phyloP scores from a whole-genome alignment of 495 filamentous ascomycete genomes.

The Talaromyces adpressus region DNA sequence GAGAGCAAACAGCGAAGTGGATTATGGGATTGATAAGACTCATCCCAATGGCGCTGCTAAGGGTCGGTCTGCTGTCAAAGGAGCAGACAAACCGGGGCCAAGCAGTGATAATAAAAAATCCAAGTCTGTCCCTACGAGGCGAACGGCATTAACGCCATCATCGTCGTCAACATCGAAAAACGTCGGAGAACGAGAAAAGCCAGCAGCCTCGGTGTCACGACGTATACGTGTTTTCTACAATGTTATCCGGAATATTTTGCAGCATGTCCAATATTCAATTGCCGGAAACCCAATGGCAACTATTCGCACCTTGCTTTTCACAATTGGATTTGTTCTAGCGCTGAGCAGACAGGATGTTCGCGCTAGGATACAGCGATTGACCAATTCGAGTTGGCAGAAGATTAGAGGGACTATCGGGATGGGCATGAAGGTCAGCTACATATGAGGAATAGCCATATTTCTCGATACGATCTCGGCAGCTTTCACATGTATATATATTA shows the following conservation, averaged over 20 bases:
- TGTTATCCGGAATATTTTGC: conserved; percentile 54
- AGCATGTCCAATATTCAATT: conserved; percentile 54
- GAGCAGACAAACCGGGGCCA: conserved; percentile 20
- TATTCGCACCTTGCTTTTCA: conserved; percentile 69
- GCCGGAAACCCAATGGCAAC: conserved; percentile 67
- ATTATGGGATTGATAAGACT: conserved; percentile 48
- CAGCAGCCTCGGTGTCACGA: conserved; percentile 21
- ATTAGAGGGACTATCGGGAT: conserved; percentile 81
- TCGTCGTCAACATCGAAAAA: conserved; percentile 26
- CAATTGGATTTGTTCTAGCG: conserved; percentile 73
- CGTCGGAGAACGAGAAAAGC: conserved; percentile 33
- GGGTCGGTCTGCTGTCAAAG: conserved; percentile 21
- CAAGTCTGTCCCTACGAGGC: conserved; percentile 13
- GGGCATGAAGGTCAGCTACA: conserved; percentile 97
- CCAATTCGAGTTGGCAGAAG: conserved; percentile 74
- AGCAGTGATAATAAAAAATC: conserved; percentile 18
- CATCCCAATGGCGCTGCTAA: conserved; percentile 29
- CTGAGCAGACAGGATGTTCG: conserved; percentile 68
- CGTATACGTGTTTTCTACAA: conserved; percentile 26
- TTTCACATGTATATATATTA: not conserved
- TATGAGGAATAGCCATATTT: conserved; percentile 34
- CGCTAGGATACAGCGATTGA: conserved; percentile 60
- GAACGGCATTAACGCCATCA: conserved; percentile 27
- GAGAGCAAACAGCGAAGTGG: conserved; percentile 43
- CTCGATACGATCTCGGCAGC: not conserved